Evolutionary conservation across 306 rosid genomes (phyloP).

Genomic region (Vachellia collinsii): DNA sequence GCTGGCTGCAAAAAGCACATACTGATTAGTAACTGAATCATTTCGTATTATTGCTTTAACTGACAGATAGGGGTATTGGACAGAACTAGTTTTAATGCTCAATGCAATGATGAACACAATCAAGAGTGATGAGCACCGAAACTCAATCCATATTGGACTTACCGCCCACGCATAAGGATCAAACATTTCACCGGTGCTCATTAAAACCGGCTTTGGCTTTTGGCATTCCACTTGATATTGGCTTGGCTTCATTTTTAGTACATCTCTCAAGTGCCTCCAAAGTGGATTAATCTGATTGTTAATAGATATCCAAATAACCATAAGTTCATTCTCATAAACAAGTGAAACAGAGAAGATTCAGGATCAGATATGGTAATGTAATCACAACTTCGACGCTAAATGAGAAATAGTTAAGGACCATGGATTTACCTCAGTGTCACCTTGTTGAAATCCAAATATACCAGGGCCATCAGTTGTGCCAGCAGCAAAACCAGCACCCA

Average conservation of each 20-base stretch:
- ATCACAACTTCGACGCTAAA: not conserved
- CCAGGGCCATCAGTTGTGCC: slow-evolving; percentile 96
- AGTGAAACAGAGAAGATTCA: not conserved
- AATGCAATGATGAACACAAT: too few species aligned
- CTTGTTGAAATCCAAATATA: slow-evolving; percentile 80
- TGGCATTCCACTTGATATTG: slow-evolving; percentile 72
- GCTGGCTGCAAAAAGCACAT: slow-evolving; percentile 65
- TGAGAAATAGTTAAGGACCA: not conserved
- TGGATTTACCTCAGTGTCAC: slow-evolving; percentile 61
- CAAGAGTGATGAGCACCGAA: too few species aligned
- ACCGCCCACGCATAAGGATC: slow-evolving; percentile 91
- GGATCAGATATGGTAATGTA: not conserved
- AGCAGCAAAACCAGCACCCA: slow-evolving; percentile 95
- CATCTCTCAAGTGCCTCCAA: slow-evolving; percentile 59
- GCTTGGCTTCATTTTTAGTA: slow-evolving; percentile 57
- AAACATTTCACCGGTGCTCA: slow-evolving; percentile 83
- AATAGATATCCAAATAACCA: not conserved
- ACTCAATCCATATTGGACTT: slow-evolving; percentile 9
- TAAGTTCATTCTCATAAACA: not conserved
- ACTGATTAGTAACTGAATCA: not conserved
- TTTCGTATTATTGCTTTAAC: not conserved
- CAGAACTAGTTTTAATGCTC: too few species aligned
- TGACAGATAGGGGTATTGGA: not conserved
- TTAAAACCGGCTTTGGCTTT: slow-evolving; percentile 72
- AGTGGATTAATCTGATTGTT: slow-evolving; percentile 54